Evolutionary conservation across 1,284 basidiomycete genomes (phyloP).

Genomic region (Marasmius fiardii): DNA sequence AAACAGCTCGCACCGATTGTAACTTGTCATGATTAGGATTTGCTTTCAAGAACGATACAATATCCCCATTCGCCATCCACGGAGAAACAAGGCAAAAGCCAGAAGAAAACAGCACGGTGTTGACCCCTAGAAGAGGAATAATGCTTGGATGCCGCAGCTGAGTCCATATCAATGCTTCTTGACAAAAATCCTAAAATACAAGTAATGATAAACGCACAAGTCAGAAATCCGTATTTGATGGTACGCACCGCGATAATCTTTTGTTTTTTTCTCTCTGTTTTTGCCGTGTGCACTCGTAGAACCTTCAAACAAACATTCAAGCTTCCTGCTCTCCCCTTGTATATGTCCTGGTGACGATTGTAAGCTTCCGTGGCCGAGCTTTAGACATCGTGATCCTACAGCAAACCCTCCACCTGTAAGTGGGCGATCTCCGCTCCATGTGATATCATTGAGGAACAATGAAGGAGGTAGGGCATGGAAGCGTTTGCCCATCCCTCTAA

Average conservation of each 20-base stretch:
- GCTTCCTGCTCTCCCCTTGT: not conserved
- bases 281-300: slow-evolving; percentile 8
- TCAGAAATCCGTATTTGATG: not conserved
- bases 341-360: slow-evolving; percentile 12
- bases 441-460: slow-evolving; percentile 8
- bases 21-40: slow-evolving; percentile 10
- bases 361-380: not conserved
- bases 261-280: not conserved
- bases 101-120: slow-evolving; percentile 3
- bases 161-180: slow-evolving; percentile 14
- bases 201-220: not conserved
- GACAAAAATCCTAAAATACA: slow-evolving; percentile 9
- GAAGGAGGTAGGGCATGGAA: slow-evolving; percentile 9
- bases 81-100: slow-evolving; percentile 14
- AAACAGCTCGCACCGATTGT: not conserved
- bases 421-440: slow-evolving; percentile 4
- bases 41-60: slow-evolving; percentile 8
- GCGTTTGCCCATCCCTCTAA: slow-evolving; percentile 4
- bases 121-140: slow-evolving; percentile 14
- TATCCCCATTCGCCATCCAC: slow-evolving; percentile 13
- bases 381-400: not conserved
- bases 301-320: slow-evolving; percentile 13
- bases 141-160: slow-evolving; percentile 13
- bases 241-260: slow-evolving; percentile 6
- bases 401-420: slow-evolving; percentile 15